phyloP scores from a whole-genome alignment of 768 basidiomycete species.

The Agaricus bisporus region DNA sequence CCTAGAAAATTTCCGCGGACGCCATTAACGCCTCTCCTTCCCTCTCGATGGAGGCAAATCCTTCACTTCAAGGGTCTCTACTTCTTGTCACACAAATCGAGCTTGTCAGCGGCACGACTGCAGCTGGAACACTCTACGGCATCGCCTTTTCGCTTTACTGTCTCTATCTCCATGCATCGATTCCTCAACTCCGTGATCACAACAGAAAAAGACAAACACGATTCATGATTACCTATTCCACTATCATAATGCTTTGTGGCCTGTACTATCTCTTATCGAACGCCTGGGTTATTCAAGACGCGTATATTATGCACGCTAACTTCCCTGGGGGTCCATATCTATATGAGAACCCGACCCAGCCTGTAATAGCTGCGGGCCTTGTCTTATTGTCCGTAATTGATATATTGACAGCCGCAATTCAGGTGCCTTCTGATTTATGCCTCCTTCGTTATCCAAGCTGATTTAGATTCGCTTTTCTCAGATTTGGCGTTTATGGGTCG shows the following conservation, averaged over 20 bases:
- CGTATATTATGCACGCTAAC: neutral
- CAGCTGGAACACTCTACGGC: neutral
- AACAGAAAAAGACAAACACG: neutral
- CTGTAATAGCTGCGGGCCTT: neutral
- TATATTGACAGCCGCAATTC: neutral
- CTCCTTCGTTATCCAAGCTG: neutral
- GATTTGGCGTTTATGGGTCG: neutral
- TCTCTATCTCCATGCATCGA: neutral
- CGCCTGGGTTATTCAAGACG: neutral
- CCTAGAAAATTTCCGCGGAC: too few species aligned
- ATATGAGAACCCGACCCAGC: neutral
- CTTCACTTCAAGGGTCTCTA: neutral
- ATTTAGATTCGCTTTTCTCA: neutral
- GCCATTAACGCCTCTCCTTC: too few species aligned
- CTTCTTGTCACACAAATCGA: neutral
- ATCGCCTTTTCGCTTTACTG: neutral
- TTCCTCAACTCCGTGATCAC: neutral
- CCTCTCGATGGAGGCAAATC: too few species aligned
- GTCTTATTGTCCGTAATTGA: neutral
- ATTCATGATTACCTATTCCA: neutral
- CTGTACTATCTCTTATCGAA: neutral
- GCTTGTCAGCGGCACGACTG: neutral
- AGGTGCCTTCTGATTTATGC: neutral
- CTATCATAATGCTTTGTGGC: neutral
- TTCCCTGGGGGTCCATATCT: neutral